Conservation (phyloP, 495 filamentous ascomycete species). For the Saxispiralis lemnorum region DNA sequence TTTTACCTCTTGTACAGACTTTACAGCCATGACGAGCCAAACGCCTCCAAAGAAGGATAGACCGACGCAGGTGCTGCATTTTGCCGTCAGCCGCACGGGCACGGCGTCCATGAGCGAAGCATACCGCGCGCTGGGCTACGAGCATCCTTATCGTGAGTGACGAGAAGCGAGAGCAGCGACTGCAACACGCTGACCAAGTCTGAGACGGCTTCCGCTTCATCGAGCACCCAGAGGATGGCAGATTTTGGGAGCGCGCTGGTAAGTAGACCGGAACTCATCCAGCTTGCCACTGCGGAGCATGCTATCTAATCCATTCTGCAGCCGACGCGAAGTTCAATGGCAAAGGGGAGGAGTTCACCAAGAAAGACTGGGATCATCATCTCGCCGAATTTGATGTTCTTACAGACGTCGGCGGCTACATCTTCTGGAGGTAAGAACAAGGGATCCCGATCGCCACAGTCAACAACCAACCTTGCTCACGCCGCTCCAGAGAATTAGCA, state of each 20-base stretch:
- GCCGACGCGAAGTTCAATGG: constrained; percentile 4
- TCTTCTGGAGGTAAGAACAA: not conserved
- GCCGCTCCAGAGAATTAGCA: too few relatives aligned
- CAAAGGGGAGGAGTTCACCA: constrained; percentile 4
- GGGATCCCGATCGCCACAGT: not conserved
- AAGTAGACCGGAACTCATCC: not conserved
- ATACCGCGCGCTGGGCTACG: not conserved
- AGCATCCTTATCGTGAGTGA: too few relatives aligned
- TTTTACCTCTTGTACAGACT: too few relatives aligned
- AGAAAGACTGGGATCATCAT: constrained; percentile 5
- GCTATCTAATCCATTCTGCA: not conserved
- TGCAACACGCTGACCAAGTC: not conserved
- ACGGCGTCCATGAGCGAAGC: not conserved
- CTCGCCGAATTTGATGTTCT: constrained; percentile 1
- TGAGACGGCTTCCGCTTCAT: not conserved
- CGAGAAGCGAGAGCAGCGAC: not conserved
- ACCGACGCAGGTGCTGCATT: too few relatives aligned
- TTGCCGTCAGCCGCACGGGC: not conserved
- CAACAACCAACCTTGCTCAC: too few relatives aligned
- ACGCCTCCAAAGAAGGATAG: too few relatives aligned
- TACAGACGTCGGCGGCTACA: not conserved
- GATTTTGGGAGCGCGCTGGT: not conserved
- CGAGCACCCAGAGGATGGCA: not conserved
- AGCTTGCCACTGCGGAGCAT: too few relatives aligned
- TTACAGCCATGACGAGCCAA: too few relatives aligned